Evolutionary conservation across 139 green algal species (phyloP), one percentile per base, ranked within the genome.

Genomic region (Marvania coccoides): DNA sequence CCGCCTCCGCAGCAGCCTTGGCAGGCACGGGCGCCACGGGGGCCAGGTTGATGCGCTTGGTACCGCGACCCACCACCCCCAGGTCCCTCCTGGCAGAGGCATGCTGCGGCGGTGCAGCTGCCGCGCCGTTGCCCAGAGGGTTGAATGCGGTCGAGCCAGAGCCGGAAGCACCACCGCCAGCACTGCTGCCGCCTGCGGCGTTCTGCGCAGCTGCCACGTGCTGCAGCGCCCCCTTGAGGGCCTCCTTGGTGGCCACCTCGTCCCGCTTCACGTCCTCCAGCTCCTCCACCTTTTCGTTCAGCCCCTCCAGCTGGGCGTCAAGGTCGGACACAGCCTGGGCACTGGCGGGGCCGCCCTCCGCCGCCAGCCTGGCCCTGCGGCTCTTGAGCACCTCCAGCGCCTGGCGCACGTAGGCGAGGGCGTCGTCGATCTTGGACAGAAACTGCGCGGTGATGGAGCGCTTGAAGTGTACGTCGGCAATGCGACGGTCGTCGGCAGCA

Each of bases 391-490:
- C 46, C 42, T 47, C 29, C 40, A 28, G 28, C 26, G 47, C 40
- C 45, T 67, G 47, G 19, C 13, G 3, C 58, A 79, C 53, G 29
- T 40, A 68, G 28, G 30, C 48, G 12, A 67, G 36, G 5, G 73
- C 71, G 15, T 69, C 61, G 57, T 83, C 75, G 2, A 66, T 60
- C 10, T 62, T 24, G 42, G 78, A 53, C 14, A 70, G 47, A 37
- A 83, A 83, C 59, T 85, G 76, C 40, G 80, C 63, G 9, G 76
- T 69, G 23, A 79, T 70, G 46, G 58, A 62, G 30, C 66, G 57
- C 71, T 85, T 85, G 67, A 78, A 85, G 31, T 85, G 71, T 42
- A 77, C 48, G 51, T 83, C 75, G 3, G 75, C 78, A 6, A 79
- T 56, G 14, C 75, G 62, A 28, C 78, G 47, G 58, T 78, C 71